phyloP scores from a whole-genome alignment of 78 protist genomes.

The Dictyostelium purpureum region DNA sequence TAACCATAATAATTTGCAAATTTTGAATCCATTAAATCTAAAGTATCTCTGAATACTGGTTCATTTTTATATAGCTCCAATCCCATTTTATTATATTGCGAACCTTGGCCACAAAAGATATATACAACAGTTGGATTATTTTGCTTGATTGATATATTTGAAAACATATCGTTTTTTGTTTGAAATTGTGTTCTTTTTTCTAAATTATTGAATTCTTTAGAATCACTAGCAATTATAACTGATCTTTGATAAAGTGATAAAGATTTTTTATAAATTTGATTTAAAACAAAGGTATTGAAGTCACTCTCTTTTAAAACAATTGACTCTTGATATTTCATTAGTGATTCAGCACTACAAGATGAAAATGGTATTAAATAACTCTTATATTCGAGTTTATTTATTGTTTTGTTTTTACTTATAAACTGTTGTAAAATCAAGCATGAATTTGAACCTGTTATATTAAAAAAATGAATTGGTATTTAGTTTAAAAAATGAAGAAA shows the following conservation, averaged over 20 bases:
- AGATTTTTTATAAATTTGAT: neutral
- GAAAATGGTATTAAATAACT: slow-evolving; percentile 43
- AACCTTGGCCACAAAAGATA: slow-evolving; percentile 15
- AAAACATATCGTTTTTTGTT: neutral
- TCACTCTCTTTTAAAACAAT: no score
- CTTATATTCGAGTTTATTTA: neutral
- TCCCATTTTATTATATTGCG: slow-evolving; percentile 13
- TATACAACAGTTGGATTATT: neutral
- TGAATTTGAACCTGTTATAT: slow-evolving; percentile 87
- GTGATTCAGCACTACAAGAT: slow-evolving; percentile 17
- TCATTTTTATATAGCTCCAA: neutral
- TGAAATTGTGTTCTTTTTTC: neutral
- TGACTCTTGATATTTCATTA: neutral
- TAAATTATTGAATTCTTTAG: neutral
- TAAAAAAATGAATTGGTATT: no score
- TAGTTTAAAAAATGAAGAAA: no score
- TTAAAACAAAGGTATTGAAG: neutral
- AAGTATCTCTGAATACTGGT: neutral
- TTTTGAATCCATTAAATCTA: neutral
- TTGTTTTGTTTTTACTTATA: neutral
- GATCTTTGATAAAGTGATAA: neutral
- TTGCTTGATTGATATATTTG: neutral
- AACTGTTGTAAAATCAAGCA: slow-evolving; percentile 8
- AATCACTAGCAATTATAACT: neutral
- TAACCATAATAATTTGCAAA: neutral